These are phyloP conservation scores for Clarireedia hainanense DNA, from an alignment of 2,329 filamentous ascomycete genomes.

Conservation along the genomic window DNA sequence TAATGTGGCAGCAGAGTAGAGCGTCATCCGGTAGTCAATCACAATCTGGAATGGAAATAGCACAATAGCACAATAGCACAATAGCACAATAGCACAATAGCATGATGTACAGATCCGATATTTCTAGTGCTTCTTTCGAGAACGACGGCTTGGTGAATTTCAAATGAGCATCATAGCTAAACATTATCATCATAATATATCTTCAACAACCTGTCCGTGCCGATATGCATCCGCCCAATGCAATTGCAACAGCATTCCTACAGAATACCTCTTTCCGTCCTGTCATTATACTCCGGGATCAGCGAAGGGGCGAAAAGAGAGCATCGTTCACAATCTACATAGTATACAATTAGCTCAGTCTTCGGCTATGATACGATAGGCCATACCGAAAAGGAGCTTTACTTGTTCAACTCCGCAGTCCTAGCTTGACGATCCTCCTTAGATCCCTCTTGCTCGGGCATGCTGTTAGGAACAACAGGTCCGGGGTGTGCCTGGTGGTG, in stretches of 20 bases:
- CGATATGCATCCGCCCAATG: neutral
- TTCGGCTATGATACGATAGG: neutral
- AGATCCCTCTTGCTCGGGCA: constrained; percentile 50
- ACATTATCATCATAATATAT: neutral
- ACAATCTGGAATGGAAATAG: no score
- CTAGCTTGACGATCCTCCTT: constrained; percentile 58
- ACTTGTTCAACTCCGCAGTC: constrained; percentile 13
- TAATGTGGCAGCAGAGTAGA: no score
- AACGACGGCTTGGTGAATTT: neutral
- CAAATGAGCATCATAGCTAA: neutral
- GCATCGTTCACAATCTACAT: neutral
- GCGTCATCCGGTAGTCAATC: no score
- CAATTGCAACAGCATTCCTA: constrained; percentile 2
- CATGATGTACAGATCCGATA: no score
- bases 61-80: no score
- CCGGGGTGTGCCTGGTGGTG: constrained; percentile 49
- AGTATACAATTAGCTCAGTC: neutral
- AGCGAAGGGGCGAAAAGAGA: neutral
- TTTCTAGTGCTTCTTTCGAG: no score
- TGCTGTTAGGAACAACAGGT: constrained; percentile 46
- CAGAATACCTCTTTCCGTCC: neutral
- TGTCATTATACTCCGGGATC: neutral
- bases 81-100: no score
- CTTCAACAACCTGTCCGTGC: neutral
- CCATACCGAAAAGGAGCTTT: constrained; percentile 18